Conservation (phyloP, 768 basidiomycete species). For the Russula sp. region DNA sequence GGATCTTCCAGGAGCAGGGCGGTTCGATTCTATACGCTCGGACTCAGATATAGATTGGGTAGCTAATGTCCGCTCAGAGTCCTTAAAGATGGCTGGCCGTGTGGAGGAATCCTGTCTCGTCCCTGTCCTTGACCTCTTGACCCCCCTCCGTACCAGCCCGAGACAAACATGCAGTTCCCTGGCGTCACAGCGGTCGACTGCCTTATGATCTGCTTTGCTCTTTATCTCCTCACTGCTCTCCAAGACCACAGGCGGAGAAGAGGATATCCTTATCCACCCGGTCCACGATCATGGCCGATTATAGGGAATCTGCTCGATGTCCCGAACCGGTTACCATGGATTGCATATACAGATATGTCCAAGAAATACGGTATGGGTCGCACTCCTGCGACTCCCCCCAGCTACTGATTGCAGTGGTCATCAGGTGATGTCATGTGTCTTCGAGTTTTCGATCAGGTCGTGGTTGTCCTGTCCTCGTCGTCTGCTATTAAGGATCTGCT, state of each 20-base stretch:
- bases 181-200: neutral
- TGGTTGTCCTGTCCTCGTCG: constrained; percentile 45
- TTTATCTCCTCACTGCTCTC: neutral
- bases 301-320: constrained; percentile 5
- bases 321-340: neutral
- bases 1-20: too few relatives aligned
- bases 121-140: neutral
- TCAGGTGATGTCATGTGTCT: constrained; percentile 20
- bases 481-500: constrained; percentile 44
- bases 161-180: neutral
- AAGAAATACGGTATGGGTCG: neutral
- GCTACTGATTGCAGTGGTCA: neutral
- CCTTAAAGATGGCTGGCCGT: neutral
- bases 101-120: neutral
- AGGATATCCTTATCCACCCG: constrained; percentile 12
- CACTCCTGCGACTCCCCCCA: too few relatives aligned
- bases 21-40: too few relatives aligned
- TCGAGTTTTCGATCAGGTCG: constrained; percentile 39
- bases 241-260: neutral
- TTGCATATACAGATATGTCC: neutral
- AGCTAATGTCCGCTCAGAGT: neutral
- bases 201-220: neutral
- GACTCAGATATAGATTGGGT: too few relatives aligned
- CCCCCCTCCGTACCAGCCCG: neutral
- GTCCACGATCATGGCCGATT: neutral